These are phyloP conservation scores for Suhomyces bribrorum DNA, from an alignment of 1,139 yeast species.

Conservation along the genomic window DNA sequence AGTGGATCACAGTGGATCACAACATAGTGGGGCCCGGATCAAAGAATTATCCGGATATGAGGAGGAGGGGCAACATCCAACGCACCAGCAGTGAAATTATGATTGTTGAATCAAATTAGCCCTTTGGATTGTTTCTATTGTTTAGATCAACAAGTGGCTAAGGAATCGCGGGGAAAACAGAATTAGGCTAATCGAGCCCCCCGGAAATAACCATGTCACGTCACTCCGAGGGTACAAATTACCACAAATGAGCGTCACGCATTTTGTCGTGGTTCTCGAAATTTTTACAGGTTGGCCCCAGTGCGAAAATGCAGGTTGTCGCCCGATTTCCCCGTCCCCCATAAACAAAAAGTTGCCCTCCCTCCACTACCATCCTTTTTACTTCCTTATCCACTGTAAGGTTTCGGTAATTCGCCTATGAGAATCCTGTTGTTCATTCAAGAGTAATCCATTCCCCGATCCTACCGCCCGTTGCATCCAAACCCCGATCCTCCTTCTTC, in stretches of 20 bases:
- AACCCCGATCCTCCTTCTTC: background rate
- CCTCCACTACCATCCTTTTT: constrained; percentile 5
- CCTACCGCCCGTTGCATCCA: constrained; percentile 1
- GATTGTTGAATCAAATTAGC: too few species aligned
- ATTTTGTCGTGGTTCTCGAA: constrained; percentile 7
- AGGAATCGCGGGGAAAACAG: constrained; percentile 6
- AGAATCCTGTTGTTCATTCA: background rate
- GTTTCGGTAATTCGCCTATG: constrained; percentile 7
- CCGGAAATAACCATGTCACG: constrained; percentile 1
- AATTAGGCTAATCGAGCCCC: background rate
- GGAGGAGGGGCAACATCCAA: too few species aligned
- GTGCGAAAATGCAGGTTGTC: constrained; percentile 8
- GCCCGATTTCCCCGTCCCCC: constrained; percentile 14
- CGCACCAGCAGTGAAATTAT: too few species aligned
- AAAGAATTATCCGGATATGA: too few species aligned
- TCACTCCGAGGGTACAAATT: constrained; percentile 1
- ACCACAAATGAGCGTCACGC: constrained; percentile 10
- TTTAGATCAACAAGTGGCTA: constrained; percentile 8
- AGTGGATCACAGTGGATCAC: too few species aligned
- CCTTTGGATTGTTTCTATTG: constrained; percentile 2
- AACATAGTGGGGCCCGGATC: too few species aligned
- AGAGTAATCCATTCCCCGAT: background rate
- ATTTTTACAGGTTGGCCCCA: constrained; percentile 9
- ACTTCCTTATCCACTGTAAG: constrained; percentile 5
- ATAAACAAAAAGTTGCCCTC: constrained; percentile 11